These are phyloP conservation scores for Talaromyces verruculosus DNA, from an alignment of 2,329 filamentous ascomycete species.

Conservation along the genomic window DNA sequence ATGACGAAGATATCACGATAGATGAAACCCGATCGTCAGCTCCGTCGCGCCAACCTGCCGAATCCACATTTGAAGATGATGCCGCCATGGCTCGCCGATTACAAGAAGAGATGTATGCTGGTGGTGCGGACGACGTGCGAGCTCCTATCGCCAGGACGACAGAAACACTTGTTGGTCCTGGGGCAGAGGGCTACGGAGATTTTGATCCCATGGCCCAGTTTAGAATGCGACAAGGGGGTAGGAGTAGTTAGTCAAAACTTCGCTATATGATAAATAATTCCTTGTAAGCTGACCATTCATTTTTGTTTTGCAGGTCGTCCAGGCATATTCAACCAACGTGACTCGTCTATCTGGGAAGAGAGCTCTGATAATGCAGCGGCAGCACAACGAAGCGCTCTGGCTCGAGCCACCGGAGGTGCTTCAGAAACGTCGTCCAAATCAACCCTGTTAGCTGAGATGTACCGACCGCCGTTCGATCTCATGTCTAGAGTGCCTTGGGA, in stretches of 20 bases:
- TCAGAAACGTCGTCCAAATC: constrained; percentile 68
- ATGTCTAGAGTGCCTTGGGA: constrained; percentile 82
- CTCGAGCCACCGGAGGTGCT: constrained; percentile 63
- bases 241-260: constrained; percentile 34
- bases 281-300: neutral
- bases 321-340: constrained; percentile 69
- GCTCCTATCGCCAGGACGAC: constrained; percentile 89
- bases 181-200: constrained; percentile 55
- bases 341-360: constrained; percentile 60
- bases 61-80: constrained; percentile 74
- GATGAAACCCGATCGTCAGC: constrained; percentile 31
- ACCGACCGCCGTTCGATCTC: constrained; percentile 86
- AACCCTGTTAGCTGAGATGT: constrained; percentile 82
- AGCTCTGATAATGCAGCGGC: constrained; percentile 42
- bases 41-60: constrained; percentile 36
- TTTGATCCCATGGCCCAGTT: constrained; percentile 59
- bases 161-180: constrained; percentile 83
- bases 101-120: constrained; percentile 86
- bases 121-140: constrained; percentile 65
- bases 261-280: neutral
- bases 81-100: constrained; percentile 87
- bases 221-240: constrained; percentile 44
- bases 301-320: constrained; percentile 41
- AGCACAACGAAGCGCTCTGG: constrained; percentile 53
- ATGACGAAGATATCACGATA: constrained; percentile 62